Evolutionary conservation across 2,329 filamentous ascomycete genomes (phyloP).

Genomic region (Penicillium sp.): DNA sequence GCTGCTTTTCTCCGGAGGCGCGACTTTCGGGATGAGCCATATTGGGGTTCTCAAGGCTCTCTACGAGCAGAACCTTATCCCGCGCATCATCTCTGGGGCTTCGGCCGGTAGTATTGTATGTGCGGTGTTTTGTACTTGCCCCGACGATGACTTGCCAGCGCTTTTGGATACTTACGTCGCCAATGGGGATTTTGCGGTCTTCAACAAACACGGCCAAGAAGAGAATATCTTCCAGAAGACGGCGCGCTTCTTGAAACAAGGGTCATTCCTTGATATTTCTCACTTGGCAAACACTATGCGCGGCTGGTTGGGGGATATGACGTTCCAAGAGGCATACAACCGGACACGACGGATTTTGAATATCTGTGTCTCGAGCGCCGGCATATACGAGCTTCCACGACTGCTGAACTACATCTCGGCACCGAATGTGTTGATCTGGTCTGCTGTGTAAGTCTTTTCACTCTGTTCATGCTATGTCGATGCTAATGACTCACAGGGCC

Average conservation of each 20-base stretch:
- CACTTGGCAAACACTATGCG: constrained; percentile 79
- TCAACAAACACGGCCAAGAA: constrained; percentile 58
- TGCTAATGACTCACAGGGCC: constrained; percentile 45
- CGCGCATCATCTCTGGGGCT: constrained; percentile 80
- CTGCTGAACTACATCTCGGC: constrained; percentile 90
- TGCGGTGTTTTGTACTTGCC: constrained; percentile 70
- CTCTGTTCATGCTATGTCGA: no score
- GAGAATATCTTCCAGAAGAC: constrained; percentile 66
- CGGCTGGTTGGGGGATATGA: constrained; percentile 76
- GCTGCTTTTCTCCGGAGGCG: constrained; percentile 76
- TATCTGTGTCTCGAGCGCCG: constrained; percentile 85
- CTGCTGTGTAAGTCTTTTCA: constrained; percentile 62
- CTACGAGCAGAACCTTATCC: constrained; percentile 68
- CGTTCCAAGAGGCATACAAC: constrained; percentile 93
- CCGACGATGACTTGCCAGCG: constrained; percentile 70
- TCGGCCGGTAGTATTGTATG: constrained; percentile 85
- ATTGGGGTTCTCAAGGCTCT: constrained; percentile 81
- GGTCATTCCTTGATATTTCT: constrained; percentile 77
- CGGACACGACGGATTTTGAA: constrained; percentile 88
- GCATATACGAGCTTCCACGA: constrained; percentile 78
- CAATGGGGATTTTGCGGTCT: constrained; percentile 70
- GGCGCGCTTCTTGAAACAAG: constrained; percentile 70
- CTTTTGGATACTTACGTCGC: constrained; percentile 68
- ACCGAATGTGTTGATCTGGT: constrained; percentile 94
- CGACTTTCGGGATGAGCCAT: constrained; percentile 88